These are phyloP conservation scores for Comarum palustre DNA, from an alignment of 306 rosid genomes.

Conservation along the genomic window DNA sequence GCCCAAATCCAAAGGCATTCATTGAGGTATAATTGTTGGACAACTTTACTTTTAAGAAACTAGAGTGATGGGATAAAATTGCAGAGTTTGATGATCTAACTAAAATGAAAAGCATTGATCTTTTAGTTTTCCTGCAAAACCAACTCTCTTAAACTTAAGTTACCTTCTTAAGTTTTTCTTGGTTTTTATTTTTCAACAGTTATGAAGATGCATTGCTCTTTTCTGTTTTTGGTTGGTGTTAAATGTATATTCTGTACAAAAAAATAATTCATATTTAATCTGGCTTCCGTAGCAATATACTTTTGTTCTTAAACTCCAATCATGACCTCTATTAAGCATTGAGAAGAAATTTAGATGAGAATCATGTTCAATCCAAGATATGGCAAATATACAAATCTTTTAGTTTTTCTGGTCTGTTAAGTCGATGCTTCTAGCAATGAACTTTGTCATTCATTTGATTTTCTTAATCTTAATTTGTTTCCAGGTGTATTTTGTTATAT, in stretches of 20 bases:
- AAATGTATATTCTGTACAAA: background rate
- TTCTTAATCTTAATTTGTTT: background rate
- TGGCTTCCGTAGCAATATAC: background rate
- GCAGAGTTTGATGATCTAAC: background rate
- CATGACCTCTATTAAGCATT: background rate
- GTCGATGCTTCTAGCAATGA: background rate
- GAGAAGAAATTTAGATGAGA: background rate
- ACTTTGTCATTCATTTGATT: background rate
- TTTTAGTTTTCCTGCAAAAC: background rate
- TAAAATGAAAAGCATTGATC: background rate
- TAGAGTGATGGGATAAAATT: background rate
- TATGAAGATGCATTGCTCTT: background rate
- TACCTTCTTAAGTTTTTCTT: background rate
- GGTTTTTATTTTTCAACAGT: background rate
- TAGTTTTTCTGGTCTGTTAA: background rate
- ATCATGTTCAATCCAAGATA: background rate
- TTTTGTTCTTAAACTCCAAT: background rate
- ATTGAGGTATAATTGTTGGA: constrained; percentile 58
- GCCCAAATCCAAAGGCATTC: constrained; percentile 94
- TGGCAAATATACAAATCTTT: background rate
- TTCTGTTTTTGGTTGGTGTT: background rate
- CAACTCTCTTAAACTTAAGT: background rate
- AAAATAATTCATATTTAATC: background rate
- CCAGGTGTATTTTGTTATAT: background rate
- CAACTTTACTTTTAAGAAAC: background rate